These are phyloP conservation scores for Triticum turgidum DNA, from an alignment of 176 grass and related monocot genomes.

Conservation along the genomic window DNA sequence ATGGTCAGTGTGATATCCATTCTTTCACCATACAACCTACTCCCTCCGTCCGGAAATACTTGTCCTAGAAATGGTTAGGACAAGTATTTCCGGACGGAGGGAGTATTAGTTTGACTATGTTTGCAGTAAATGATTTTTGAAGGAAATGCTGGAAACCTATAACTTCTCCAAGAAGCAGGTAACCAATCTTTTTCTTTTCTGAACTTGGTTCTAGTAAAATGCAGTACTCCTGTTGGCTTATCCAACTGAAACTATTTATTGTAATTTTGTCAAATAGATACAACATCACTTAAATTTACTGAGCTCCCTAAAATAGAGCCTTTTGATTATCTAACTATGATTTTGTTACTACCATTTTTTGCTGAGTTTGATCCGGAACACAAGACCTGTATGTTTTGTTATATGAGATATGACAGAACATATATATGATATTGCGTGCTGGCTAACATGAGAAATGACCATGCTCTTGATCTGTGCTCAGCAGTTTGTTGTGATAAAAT, in stretches of 20 bases:
- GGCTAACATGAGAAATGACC: slow-evolving; percentile 3
- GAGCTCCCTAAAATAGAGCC: background rate
- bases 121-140: background rate
- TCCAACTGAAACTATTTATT: background rate
- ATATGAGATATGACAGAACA: background rate
- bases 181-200: background rate
- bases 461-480: background rate
- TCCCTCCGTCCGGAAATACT: too few species aligned
- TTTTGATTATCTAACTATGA: background rate
- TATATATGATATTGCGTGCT: background rate
- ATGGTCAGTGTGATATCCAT: background rate
- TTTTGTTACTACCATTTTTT: background rate
- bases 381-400: background rate
- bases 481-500: background rate
- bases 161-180: slow-evolving; percentile 18
- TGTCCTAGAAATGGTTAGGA: too few species aligned
- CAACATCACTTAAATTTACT: background rate
- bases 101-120: background rate
- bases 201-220: background rate
- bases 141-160: background rate
- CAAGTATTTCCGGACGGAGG: too few species aligned
- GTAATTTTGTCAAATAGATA: background rate
- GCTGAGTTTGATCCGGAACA: background rate
- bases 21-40: background rate
- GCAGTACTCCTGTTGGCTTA: background rate